phyloP scores from a whole-genome alignment of 2,329 filamentous ascomycete species.

The Ophiostoma perfectum region DNA sequence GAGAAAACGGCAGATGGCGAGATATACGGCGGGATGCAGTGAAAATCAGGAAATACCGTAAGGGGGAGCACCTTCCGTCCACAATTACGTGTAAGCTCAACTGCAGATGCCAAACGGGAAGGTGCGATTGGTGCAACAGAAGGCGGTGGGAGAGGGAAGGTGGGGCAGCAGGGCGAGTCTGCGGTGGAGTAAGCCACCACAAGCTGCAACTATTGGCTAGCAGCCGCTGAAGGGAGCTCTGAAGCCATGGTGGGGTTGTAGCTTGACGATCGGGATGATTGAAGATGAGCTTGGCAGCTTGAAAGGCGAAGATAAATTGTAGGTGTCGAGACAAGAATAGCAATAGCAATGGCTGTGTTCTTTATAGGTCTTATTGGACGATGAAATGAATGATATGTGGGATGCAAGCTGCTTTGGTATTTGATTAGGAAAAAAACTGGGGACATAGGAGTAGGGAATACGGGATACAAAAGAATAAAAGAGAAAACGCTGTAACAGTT shows the following conservation, averaged over 20 bases:
- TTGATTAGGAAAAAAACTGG: no score
- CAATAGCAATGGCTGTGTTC: no score
- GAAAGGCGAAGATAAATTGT: background rate
- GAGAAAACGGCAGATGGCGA: background rate
- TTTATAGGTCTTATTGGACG: no score
- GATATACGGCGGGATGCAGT: background rate
- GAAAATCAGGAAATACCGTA: constrained; percentile 8
- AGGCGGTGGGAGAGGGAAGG: constrained; percentile 13
- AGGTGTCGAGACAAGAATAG: no score
- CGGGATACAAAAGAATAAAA: no score
- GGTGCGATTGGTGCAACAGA: constrained; percentile 16
- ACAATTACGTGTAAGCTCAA: constrained; percentile 8
- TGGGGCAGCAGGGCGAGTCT: background rate
- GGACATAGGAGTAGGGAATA: no score
- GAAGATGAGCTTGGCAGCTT: background rate
- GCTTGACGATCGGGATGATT: background rate
- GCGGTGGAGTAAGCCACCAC: constrained; percentile 16
- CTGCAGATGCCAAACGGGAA: constrained; percentile 16
- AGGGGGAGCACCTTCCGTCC: background rate
- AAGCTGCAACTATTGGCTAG: constrained; percentile 21
- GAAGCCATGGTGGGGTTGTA: background rate
- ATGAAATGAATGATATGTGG: no score
- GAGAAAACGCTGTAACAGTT: no score
- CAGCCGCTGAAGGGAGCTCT: background rate
- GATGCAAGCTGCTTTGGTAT: no score